A percentile compares a stretch with the other conserved stretches of the same genome.
phyloP scores from a whole-genome alignment of 768 basidiomycete species.

The Rhizopogon sp. region DNA sequence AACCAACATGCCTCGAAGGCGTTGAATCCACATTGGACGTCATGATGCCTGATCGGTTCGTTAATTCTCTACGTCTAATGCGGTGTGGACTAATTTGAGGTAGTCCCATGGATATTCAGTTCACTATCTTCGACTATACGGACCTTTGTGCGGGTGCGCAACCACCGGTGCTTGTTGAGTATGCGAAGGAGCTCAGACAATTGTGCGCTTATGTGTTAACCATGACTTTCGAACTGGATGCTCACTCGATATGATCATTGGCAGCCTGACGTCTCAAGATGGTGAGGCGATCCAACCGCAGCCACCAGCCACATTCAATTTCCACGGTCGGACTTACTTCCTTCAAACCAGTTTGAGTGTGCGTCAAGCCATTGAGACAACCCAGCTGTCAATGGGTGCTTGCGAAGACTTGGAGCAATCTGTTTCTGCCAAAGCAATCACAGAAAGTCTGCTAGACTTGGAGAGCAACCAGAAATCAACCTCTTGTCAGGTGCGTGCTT shows the following conservation, averaged over 20 bases:
- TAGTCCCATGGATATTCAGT: slow-evolving; percentile 56
- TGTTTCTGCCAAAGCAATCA: slow-evolving; percentile 19
- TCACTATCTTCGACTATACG: slow-evolving; percentile 35
- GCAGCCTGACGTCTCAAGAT: slow-evolving; percentile 30
- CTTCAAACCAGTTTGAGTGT: slow-evolving; percentile 44
- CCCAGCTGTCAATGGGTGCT: slow-evolving; percentile 5
- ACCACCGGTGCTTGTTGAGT: slow-evolving; percentile 38
- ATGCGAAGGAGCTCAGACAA: slow-evolving; percentile 31
- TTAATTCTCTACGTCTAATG: neutral
- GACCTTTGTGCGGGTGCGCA: slow-evolving; percentile 23
- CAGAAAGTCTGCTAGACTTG: slow-evolving; percentile 49
- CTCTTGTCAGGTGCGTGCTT: slow-evolving; percentile 46
- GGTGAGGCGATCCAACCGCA: slow-evolving; percentile 34
- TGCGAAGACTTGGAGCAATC: slow-evolving; percentile 1
- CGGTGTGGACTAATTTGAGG: slow-evolving; percentile 3
- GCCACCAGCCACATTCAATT: slow-evolving; percentile 38
- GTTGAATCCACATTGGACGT: slow-evolving; percentile 38
- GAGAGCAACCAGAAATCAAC: slow-evolving; percentile 48
- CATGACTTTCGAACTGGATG: neutral
- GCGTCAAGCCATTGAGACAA: slow-evolving; percentile 35
- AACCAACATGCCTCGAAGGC: slow-evolving; percentile 30
- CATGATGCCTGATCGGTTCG: slow-evolving; percentile 55
- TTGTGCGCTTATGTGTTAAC: slow-evolving; percentile 34
- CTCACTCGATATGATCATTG: slow-evolving; percentile 1
- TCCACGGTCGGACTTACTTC: slow-evolving; percentile 36